Evolutionary conservation across 495 filamentous ascomycete genomes (phyloP).

Genomic region (Daldinia decipiens): DNA sequence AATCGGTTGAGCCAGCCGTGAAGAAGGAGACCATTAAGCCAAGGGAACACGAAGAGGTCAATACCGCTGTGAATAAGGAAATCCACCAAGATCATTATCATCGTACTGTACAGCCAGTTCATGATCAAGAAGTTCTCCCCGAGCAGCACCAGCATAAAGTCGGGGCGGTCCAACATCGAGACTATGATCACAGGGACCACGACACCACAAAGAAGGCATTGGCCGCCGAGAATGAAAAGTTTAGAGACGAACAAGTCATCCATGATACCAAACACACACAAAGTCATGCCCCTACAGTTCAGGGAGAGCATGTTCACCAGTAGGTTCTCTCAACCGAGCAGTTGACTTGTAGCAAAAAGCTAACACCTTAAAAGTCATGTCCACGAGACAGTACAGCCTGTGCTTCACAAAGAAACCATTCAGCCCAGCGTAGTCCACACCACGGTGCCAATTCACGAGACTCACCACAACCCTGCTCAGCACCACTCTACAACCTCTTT

Average conservation of each 20-base stretch:
- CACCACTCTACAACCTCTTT: constrained; percentile 67
- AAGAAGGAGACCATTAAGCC: constrained; percentile 64
- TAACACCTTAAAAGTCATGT: constrained; percentile 51
- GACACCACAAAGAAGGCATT: constrained; percentile 55
- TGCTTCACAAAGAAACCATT: constrained; percentile 72
- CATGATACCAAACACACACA: constrained; percentile 61
- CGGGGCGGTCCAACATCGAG: constrained; percentile 63
- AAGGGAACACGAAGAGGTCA: constrained; percentile 63
- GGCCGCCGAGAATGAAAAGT: constrained; percentile 60
- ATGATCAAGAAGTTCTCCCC: constrained; percentile 57
- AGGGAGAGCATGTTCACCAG: constrained; percentile 72
- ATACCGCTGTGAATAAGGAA: constrained; percentile 69
- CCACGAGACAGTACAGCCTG: constrained; percentile 71
- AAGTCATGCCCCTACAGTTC: constrained; percentile 56
- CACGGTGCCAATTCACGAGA: constrained; percentile 73
- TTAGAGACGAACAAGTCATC: constrained; percentile 59
- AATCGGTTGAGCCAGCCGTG: constrained; percentile 69
- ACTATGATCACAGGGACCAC: constrained; percentile 64
- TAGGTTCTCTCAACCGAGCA: constrained; percentile 23
- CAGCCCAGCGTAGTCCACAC: constrained; percentile 73
- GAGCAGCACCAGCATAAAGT: constrained; percentile 62
- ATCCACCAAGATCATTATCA: constrained; percentile 70
- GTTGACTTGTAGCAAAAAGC: too few relatives aligned
- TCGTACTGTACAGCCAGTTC: constrained; percentile 63
- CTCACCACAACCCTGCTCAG: constrained; percentile 68